These are phyloP conservation scores for Ceriops zippeliana DNA, from an alignment of 345 rosid species.

Conservation along the genomic window DNA sequence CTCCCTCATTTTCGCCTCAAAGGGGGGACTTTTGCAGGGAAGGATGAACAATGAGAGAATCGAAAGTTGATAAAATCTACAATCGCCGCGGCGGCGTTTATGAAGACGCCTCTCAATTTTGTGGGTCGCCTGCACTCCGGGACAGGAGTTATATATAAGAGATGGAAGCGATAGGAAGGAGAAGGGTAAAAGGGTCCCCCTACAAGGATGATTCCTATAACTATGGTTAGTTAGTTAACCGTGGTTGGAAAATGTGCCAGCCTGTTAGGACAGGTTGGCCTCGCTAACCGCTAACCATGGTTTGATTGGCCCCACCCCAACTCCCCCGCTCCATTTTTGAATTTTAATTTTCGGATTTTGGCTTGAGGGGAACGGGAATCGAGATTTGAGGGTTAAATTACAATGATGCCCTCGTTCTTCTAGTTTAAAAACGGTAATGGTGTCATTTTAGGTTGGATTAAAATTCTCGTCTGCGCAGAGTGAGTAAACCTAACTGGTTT, in stretches of 20 bases:
- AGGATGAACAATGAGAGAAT: background rate
- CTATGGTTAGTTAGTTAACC: constrained; percentile 19
- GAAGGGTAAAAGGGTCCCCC: background rate
- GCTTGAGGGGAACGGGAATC: background rate
- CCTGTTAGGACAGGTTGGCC: constrained; percentile 4
- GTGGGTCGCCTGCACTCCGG: background rate
- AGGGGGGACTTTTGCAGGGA: too few species aligned
- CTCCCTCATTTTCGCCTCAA: constrained; percentile 15
- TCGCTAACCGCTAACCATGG: constrained; percentile 14
- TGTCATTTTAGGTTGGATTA: background rate
- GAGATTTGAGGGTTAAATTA: background rate
- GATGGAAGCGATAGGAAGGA: background rate
- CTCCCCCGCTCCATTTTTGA: constrained; percentile 11
- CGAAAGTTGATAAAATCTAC: too few species aligned
- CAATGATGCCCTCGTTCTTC: constrained; percentile 11
- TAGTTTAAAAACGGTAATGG: background rate
- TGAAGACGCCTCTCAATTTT: constrained; percentile 42
- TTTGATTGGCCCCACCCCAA: constrained; percentile 7
- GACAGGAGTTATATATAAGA: background rate
- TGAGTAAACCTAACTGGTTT: too few species aligned
- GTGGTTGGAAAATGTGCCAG: constrained; percentile 12
- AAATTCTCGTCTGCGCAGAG: too few species aligned
- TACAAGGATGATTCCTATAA: background rate
- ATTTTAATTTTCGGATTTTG: constrained; percentile 13
- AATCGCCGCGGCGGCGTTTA: constrained; percentile 34